phyloP scores from a whole-genome alignment of 2,329 filamentous ascomycete species.

The Penicillium glabrum region DNA sequence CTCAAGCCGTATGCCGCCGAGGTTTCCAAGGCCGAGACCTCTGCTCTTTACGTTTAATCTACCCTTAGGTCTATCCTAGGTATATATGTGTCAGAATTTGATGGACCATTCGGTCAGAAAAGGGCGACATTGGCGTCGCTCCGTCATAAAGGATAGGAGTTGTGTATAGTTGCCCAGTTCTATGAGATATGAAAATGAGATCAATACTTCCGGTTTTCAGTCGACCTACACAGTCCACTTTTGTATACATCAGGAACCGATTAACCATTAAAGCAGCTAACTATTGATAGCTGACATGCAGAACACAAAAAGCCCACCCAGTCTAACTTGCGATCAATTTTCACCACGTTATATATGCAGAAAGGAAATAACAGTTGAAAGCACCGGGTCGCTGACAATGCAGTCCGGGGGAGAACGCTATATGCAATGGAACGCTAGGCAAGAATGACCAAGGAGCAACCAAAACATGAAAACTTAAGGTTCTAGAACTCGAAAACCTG shows the following conservation, averaged over 20 bases:
- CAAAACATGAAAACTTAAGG: conserved; percentile 1
- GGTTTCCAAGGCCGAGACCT: conserved; percentile 37
- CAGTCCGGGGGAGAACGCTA: not conserved
- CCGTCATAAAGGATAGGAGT: conserved; percentile 15
- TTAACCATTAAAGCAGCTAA: not conserved
- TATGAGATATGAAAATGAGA: conserved; percentile 20
- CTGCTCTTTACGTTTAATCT: conserved; percentile 42
- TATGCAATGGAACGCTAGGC: not conserved
- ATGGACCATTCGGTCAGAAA: not conserved
- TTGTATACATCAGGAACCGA: not conserved
- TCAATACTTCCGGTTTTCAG: conserved; percentile 1
- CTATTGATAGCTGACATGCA: not conserved
- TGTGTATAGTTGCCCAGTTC: conserved; percentile 14
- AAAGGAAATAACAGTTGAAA: not conserved
- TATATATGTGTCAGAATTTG: not conserved
- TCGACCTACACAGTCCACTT: not conserved
- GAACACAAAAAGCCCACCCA: not conserved
- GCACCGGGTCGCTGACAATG: not conserved
- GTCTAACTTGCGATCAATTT: not conserved
- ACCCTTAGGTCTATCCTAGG: not conserved
- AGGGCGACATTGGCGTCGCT: not conserved
- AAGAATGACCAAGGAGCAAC: not conserved
- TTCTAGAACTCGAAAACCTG: not conserved
- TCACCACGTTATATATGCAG: not conserved
- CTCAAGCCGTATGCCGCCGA: conserved; percentile 48